These are phyloP conservation scores for Xylaria sp. DNA, from an alignment of 2,329 filamentous ascomycete genomes.

Conservation along the genomic window DNA sequence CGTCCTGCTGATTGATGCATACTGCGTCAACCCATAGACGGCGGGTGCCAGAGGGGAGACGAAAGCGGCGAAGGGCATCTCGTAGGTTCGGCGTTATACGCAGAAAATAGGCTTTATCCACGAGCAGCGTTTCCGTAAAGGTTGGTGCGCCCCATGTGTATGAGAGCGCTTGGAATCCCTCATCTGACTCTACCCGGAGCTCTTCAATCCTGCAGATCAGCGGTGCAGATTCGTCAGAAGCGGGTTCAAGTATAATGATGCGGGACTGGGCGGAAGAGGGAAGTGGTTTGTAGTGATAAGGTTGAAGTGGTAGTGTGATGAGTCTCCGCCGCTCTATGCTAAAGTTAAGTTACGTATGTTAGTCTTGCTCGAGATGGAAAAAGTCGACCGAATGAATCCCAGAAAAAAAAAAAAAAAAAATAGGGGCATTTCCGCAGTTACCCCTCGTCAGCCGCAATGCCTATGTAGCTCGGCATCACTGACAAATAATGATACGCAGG, in stretches of 20 bases:
- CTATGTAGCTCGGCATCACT: not conserved
- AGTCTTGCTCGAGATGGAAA: not conserved
- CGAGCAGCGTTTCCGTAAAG: slow-evolving; percentile 18
- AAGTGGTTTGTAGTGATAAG: slow-evolving; percentile 21
- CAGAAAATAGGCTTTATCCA: slow-evolving; percentile 7
- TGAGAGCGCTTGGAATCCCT: slow-evolving; percentile 21
- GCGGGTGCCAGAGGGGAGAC: slow-evolving; percentile 3
- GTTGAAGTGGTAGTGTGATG: slow-evolving; percentile 7
- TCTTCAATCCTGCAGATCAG: slow-evolving; percentile 11
- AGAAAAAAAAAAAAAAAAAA: not conserved
- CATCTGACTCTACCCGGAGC: slow-evolving; percentile 7
- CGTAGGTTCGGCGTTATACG: slow-evolving; percentile 25
- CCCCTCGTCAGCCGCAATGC: not conserved
- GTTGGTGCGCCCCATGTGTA: slow-evolving; percentile 26
- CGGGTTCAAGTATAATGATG: slow-evolving; percentile 19
- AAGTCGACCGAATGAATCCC: not conserved
- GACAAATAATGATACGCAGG: not conserved
- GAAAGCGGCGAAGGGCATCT: slow-evolving; percentile 24
- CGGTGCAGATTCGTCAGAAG: slow-evolving; percentile 6
- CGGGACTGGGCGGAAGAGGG: slow-evolving; percentile 21
- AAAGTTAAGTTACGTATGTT: not conserved
- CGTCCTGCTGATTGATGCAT: slow-evolving; percentile 29
- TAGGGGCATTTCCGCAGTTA: no score
- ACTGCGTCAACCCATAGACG: slow-evolving; percentile 23
- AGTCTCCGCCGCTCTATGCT: not conserved